These are phyloP conservation scores for Citeromyces hawaiiensis DNA, from an alignment of 1,139 yeast species.

Conservation along the genomic window DNA sequence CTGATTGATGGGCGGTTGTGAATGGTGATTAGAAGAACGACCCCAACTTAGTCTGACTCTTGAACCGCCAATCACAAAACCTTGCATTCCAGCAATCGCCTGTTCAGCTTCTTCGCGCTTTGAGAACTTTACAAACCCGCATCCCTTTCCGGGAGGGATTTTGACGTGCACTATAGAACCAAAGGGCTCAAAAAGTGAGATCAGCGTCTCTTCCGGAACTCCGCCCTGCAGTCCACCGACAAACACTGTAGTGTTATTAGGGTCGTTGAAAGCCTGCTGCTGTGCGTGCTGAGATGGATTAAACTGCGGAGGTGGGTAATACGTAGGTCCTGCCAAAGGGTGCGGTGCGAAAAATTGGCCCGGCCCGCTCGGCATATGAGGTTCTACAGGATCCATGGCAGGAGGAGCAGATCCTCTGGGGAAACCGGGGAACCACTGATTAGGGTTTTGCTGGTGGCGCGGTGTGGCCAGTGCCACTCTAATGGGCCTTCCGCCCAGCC, in stretches of 20 bases:
- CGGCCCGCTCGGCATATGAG: constrained; percentile 5
- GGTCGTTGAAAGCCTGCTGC: constrained; percentile 40
- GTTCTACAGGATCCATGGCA: constrained; percentile 3
- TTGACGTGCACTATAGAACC: constrained; percentile 79
- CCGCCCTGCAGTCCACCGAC: constrained; percentile 79
- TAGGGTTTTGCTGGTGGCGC: constrained; percentile 16
- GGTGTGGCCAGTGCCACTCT: constrained; percentile 69
- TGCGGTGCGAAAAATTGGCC: constrained; percentile 4
- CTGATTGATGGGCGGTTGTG: background rate
- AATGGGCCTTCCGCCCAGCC: constrained; percentile 63
- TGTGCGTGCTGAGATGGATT: background rate
- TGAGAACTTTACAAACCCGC: constrained; percentile 83
- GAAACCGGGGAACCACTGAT: constrained; percentile 4
- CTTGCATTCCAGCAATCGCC: constrained; percentile 88
- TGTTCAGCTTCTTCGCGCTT: constrained; percentile 77
- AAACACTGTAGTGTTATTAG: constrained; percentile 85
- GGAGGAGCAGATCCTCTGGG: constrained; percentile 1
- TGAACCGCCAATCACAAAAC: constrained; percentile 77
- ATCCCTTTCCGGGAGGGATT: constrained; percentile 85
- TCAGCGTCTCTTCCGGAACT: constrained; percentile 64
- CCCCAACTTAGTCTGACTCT: constrained; percentile 90
- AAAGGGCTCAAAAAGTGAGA: constrained; percentile 67
- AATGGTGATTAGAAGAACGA: constrained; percentile 20
- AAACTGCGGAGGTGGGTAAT: constrained; percentile 1
- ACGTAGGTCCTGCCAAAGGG: constrained; percentile 5